Base-by-base conservation (phyloP, 768 basidiomycete genomes). In the Nevesoporus exiguus region DNA sequence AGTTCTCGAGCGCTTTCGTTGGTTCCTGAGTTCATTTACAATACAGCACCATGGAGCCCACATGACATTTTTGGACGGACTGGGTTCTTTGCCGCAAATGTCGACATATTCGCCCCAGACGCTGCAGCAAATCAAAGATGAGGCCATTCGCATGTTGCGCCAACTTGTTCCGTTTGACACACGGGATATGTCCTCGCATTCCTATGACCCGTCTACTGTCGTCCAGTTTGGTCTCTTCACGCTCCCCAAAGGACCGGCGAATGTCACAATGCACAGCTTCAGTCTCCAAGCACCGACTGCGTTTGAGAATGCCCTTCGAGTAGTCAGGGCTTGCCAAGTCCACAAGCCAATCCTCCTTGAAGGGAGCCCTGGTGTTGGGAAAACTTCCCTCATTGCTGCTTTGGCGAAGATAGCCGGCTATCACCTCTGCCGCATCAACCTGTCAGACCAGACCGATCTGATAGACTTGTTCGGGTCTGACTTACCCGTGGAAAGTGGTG, bases 401-500 rank as follows among this genome's bases (percentile, higher is more conserved):
- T 76, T 99, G 11, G 93, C 94, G 22, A 85, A 84, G 56, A 73
- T 88, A 5, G 76, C 86, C 36, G 92, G 93, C 17, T 83, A 93
- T 65, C 72, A 78, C 27, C 77, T 98, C 29, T 91, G 86, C 66
- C 86, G 97, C 21, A 95, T 99, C 78, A 99, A 99, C 71, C 74
- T 99, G 21, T 98, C 97, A 5, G 97, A 99, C 62, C 97, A 99
- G 69, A 98, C 96, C 0, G 97, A 99, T 67, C 79, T 99, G 24
- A 84, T 93, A 52, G 97, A 99, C 63, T 78, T 99, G 11, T 98
- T 98, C 61, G 97, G 97, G 9, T 92, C 93, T 22, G 97, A 99
- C 68, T 77, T 98, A 7, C 97, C 97, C 7, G 87, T 94, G 7
- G 95, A 97, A 71, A 91, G 93, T 33, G 94, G 94, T 42, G 75